Conservation (phyloP, 495 filamentous ascomycete genomes). For the Hypomontagnella submonticulosa region DNA sequence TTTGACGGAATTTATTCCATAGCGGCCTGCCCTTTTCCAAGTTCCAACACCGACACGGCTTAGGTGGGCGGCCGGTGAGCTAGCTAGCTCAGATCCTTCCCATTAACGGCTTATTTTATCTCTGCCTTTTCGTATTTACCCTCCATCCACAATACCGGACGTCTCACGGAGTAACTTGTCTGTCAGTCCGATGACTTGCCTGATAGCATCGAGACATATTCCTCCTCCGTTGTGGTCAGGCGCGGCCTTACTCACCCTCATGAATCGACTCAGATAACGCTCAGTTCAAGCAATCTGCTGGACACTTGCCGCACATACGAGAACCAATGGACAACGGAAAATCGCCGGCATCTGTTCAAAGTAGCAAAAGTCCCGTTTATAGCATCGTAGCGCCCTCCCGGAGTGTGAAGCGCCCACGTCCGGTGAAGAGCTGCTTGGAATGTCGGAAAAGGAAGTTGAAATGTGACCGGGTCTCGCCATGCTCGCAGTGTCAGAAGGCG, state of each 20-base stretch:
- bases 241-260: constrained; percentile 31
- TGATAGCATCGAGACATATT: constrained; percentile 20
- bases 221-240: constrained; percentile 28
- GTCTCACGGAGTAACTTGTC: constrained; percentile 1
- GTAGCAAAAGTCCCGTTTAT: constrained; percentile 36
- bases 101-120: constrained; percentile 15
- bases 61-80: constrained; percentile 26
- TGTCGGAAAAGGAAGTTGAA: constrained; percentile 69
- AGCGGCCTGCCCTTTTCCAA: constrained; percentile 22
- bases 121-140: constrained; percentile 12
- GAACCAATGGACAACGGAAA: constrained; percentile 35
- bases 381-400: constrained; percentile 37
- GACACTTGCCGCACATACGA: constrained; percentile 7
- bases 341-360: constrained; percentile 35
- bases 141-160: constrained; percentile 1
- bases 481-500: constrained; percentile 67
- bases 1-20: constrained; percentile 26
- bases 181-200: constrained; percentile 25
- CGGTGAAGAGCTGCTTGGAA: constrained; percentile 56
- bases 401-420: constrained; percentile 56
- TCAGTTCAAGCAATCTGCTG: constrained; percentile 20
- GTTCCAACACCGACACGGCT: constrained; percentile 34
- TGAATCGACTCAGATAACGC: constrained; percentile 27
- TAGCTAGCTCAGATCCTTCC: constrained; percentile 30
- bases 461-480: constrained; percentile 67